Evolutionary conservation across 371 early-diverging fungal species (phyloP), one percentile per base, ranked within the genome.

Genomic region (Mortierella sp.): DNA sequence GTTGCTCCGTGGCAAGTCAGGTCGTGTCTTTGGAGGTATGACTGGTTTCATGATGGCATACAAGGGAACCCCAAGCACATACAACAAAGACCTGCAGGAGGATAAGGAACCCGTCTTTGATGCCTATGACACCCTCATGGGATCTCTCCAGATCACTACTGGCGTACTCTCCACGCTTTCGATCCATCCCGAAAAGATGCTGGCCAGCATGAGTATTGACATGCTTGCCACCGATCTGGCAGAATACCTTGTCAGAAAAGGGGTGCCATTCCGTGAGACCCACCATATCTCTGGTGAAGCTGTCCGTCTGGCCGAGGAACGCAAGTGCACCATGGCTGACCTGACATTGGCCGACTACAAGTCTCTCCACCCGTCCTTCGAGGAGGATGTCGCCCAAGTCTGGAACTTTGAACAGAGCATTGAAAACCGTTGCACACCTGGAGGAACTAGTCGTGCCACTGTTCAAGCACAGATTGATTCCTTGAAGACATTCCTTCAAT

Each of bases 21-120:
- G 99, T 24, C 96, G 98, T 69, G 96, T 97, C 44, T 98, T 98
- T 92, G 99, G 99, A 44, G 93, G 92, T 90, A 94, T 98, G 96
- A 87, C 96, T 71, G 98, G 98, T 16, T 98, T 99, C 88, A 93
- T 99, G 94, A 98, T 98, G 98, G 95, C 98, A 10, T 92, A 96
- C 92, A 98, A 98, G 91, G 98, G 98, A 16, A 90, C 97, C 69
- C 98, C 99, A 13, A 96, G 96, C 88, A 97, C 99, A 16, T 99
- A 99, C 91, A 99, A 99, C 93, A 98, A 98, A 90, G 99, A 98
- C 87, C 92, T 99, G 82, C 99, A 99, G 88, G 99, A 98, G 89
- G 99, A 98, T 88, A 99, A 99, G 90, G 98, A 98, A 86, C 98
- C 98, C 44, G 93, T 99, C 92, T 98, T 99, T 89, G 98, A 98